Evolutionary conservation across 345 rosid species (phyloP).

Genomic region (Boechera divaricarpa): DNA sequence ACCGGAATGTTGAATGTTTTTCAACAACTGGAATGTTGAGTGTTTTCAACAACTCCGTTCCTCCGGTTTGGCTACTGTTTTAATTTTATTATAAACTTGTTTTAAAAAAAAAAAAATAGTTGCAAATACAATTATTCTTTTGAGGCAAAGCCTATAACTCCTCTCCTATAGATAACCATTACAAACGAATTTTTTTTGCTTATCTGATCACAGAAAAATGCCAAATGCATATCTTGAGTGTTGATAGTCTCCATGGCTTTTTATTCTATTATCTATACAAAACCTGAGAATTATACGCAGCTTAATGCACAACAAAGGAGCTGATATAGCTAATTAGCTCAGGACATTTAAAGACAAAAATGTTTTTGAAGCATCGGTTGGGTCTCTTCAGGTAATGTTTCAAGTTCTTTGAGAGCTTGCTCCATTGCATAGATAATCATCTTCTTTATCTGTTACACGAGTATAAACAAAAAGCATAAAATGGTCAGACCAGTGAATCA

Average conservation of each 20-base stretch:
- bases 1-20: no score
- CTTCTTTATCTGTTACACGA: conserved; percentile 67
- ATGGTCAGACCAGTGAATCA: no score
- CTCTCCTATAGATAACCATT: neutral
- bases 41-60: no score
- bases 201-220: neutral
- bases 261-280: neutral
- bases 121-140: neutral
- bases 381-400: neutral
- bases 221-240: neutral
- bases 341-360: neutral
- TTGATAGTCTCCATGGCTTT: neutral
- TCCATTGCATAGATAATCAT: conserved; percentile 73
- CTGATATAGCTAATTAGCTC: neutral
- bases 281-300: neutral
- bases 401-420: conserved; percentile 45
- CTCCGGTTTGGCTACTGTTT: no score
- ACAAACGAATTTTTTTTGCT: no score
- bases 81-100: no score
- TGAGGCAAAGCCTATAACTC: neutral
- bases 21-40: no score
- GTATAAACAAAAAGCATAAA: neutral
- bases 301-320: conserved; percentile 6
- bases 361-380: neutral
- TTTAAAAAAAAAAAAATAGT: no score